Evolutionary conservation across 2,329 filamentous ascomycete species (phyloP).

Genomic region (Diaporthe sp.): DNA sequence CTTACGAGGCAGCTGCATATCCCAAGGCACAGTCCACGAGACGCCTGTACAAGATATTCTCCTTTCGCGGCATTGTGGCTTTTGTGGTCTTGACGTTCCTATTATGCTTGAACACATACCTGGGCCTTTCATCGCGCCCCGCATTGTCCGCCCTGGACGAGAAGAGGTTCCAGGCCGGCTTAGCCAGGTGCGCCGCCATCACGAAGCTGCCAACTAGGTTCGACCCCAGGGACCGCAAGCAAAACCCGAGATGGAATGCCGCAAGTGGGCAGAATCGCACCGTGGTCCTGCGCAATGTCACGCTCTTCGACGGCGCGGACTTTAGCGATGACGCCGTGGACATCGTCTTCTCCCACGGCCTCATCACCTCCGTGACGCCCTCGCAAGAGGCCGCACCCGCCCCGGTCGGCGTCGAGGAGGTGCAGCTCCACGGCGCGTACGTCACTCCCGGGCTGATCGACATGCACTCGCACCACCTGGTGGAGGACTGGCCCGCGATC

Average conservation of each 20-base stretch:
- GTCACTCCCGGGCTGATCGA: slow-evolving; percentile 57
- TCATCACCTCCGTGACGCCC: slow-evolving; percentile 46
- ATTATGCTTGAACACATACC: slow-evolving; percentile 14
- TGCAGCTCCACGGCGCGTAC: slow-evolving; percentile 49
- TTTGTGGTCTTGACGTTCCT: not conserved
- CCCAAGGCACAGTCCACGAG: slow-evolving; percentile 19
- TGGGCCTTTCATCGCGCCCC: not conserved
- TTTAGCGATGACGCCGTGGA: slow-evolving; percentile 47
- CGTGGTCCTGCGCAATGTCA: slow-evolving; percentile 51
- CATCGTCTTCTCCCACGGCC: slow-evolving; percentile 50
- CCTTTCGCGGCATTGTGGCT: not conserved
- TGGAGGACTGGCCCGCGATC: slow-evolving; percentile 47
- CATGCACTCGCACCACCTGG: slow-evolving; percentile 56
- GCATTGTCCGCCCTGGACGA: slow-evolving; percentile 14
- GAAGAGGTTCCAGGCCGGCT: slow-evolving; percentile 30
- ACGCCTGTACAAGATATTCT: slow-evolving; percentile 9
- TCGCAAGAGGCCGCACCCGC: slow-evolving; percentile 32
- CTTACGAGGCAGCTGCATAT: slow-evolving; percentile 30
- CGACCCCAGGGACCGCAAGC: slow-evolving; percentile 22
- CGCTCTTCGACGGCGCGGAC: slow-evolving; percentile 54
- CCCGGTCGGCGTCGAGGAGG: slow-evolving; percentile 36
- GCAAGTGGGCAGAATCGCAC: slow-evolving; percentile 49
- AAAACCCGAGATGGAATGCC: slow-evolving; percentile 53
- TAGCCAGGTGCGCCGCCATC: slow-evolving; percentile 29
- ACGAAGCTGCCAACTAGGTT: slow-evolving; percentile 9